Conservation (phyloP, 352 stramenopile genomes). For the Phytophthora pini region DNA sequence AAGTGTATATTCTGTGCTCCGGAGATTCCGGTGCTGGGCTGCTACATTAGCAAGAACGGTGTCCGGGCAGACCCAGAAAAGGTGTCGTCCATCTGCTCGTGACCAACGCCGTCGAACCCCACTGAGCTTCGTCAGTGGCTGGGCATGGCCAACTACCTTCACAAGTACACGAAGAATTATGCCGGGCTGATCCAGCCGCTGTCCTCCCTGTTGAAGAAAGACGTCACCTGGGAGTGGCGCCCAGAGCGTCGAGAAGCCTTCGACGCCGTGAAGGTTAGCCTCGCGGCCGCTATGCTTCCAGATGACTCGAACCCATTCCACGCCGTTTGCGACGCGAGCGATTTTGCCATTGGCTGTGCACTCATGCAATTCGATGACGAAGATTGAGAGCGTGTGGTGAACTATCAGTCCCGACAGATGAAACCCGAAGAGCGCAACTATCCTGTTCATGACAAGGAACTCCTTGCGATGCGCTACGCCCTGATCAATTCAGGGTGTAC, state of each 20-base stretch:
- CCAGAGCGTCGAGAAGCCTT: not conserved
- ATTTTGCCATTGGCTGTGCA: not conserved
- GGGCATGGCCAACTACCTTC: constrained; percentile 22
- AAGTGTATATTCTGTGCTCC: constrained; percentile 22
- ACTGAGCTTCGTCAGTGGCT: constrained; percentile 2
- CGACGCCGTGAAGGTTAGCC: not conserved
- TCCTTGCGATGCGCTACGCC: not conserved
- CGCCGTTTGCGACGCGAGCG: not conserved
- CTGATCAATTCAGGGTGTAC: not conserved
- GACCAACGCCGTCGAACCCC: not conserved
- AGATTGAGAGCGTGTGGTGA: not conserved
- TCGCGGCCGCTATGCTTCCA: not conserved
- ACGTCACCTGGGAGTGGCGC: not conserved
- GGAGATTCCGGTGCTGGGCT: constrained; percentile 32
- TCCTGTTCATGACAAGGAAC: not conserved
- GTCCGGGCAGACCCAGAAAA: constrained; percentile 26
- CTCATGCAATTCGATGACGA: not conserved
- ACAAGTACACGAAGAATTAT: constrained; percentile 26
- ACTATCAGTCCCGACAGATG: not conserved
- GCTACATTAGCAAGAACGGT: constrained; percentile 11
- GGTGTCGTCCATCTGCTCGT: constrained; percentile 1
- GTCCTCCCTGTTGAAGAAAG: constrained; percentile 1
- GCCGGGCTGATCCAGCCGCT: constrained; percentile 4
- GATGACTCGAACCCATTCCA: not conserved
- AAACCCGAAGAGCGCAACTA: not conserved